These are phyloP conservation scores for Coniella vitis DNA, from an alignment of 2,329 filamentous ascomycete genomes.

Conservation along the genomic window DNA sequence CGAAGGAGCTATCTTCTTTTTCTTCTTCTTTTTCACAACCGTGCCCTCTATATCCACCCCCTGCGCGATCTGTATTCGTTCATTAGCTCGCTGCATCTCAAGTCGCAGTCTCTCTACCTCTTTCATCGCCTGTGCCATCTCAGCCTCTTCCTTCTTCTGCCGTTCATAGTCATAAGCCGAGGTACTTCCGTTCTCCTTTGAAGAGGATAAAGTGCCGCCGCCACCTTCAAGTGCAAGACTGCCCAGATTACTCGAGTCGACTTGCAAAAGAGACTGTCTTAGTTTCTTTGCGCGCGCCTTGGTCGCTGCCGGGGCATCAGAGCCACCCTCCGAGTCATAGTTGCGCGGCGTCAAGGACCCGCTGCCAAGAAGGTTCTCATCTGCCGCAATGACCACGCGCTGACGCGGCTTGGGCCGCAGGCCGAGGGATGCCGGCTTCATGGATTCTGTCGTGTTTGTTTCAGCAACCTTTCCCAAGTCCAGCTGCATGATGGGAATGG, in stretches of 20 bases:
- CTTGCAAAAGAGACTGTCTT: constrained; percentile 65
- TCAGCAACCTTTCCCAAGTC: constrained; percentile 53
- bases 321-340: constrained; percentile 49
- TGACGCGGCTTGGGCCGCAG: constrained; percentile 40
- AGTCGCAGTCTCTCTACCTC: constrained; percentile 81
- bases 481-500: constrained; percentile 92
- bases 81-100: constrained; percentile 81
- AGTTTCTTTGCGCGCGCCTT: constrained; percentile 44
- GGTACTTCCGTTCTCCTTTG: constrained; percentile 17
- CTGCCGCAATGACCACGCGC: constrained; percentile 61
- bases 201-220: constrained; percentile 28
- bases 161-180: constrained; percentile 52
- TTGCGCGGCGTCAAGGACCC: constrained; percentile 42
- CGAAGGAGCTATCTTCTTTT: constrained; percentile 32
- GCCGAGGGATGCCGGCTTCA: constrained; percentile 16
- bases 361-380: constrained; percentile 60
- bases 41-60: constrained; percentile 60
- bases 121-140: constrained; percentile 82
- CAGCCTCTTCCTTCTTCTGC: constrained; percentile 69
- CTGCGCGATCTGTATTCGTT: constrained; percentile 64
- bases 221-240: constrained; percentile 54
- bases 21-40: constrained; percentile 62
- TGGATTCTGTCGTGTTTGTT: constrained; percentile 20
- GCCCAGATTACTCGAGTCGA: constrained; percentile 79
- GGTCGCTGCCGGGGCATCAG: constrained; percentile 33